These are phyloP conservation scores for Takashimella tepidaria DNA, from an alignment of 1,284 basidiomycete genomes.

Conservation along the genomic window DNA sequence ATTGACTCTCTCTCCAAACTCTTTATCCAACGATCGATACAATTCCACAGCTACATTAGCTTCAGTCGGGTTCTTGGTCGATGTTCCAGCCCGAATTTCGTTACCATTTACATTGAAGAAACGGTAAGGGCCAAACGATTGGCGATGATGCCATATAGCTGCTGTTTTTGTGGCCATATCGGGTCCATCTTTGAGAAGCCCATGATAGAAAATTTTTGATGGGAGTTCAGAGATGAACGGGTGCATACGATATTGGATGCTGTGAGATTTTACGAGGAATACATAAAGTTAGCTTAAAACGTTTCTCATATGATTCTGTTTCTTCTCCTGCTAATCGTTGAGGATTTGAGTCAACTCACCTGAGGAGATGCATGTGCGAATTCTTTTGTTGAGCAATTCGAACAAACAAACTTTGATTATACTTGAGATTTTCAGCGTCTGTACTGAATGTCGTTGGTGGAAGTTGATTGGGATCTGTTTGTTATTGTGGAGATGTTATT, in stretches of 20 bases:
- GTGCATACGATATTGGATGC: slow-evolving; percentile 99
- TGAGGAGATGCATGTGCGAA: slow-evolving; percentile 81
- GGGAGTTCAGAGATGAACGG: slow-evolving; percentile 89
- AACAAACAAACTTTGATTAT: slow-evolving; percentile 90
- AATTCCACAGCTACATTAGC: slow-evolving; percentile 71
- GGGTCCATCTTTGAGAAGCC: slow-evolving; percentile 77
- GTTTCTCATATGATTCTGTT: background rate
- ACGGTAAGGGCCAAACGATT: slow-evolving; percentile 78
- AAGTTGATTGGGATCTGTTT: slow-evolving; percentile 85
- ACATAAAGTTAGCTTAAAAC: background rate
- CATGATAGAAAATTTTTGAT: slow-evolving; percentile 82
- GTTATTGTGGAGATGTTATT: too few species aligned
- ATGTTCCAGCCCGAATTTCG: slow-evolving; percentile 56
- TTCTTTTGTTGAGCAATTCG: slow-evolving; percentile 75
- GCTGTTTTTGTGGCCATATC: slow-evolving; percentile 77
- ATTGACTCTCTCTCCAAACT: slow-evolving; percentile 58
- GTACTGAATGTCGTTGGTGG: slow-evolving; percentile 93
- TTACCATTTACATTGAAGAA: slow-evolving; percentile 71
- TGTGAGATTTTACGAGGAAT: slow-evolving; percentile 8
- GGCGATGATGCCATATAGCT: slow-evolving; percentile 77
- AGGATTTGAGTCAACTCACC: slow-evolving; percentile 51
- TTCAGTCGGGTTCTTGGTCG: slow-evolving; percentile 74
- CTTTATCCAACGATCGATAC: slow-evolving; percentile 65
- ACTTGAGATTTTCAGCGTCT: slow-evolving; percentile 72
- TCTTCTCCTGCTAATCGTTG: background rate